Evolutionary conservation across 495 filamentous ascomycete species (phyloP).

Genomic region (Hypoxylon trugodes): DNA sequence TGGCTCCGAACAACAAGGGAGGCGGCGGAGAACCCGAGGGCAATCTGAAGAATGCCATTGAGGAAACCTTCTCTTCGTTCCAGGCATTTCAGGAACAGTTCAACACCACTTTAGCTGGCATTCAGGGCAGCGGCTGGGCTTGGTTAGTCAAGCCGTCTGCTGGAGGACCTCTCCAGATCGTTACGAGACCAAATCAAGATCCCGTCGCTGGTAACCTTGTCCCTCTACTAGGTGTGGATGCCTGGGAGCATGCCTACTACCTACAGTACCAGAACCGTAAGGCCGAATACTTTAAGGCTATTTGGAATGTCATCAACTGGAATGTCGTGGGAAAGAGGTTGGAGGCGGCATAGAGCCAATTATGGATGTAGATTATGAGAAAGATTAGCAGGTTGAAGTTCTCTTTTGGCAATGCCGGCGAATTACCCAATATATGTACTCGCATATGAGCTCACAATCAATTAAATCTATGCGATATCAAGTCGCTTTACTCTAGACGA

Average conservation of each 20-base stretch:
- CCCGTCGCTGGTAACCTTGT: constrained; percentile 79
- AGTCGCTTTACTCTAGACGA: no score
- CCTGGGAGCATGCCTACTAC: constrained; percentile 83
- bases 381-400: no score
- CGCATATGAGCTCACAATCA: no score
- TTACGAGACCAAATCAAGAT: constrained; percentile 85
- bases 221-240: constrained; percentile 86
- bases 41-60: constrained; percentile 69
- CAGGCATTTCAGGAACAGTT: constrained; percentile 81
- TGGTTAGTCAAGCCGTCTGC: constrained; percentile 94
- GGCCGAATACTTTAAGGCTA: constrained; percentile 79
- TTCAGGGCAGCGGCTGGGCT: constrained; percentile 95
- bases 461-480: no score
- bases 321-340: constrained; percentile 90
- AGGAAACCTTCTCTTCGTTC: constrained; percentile 79
- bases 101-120: constrained; percentile 83
- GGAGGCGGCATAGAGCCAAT: constrained; percentile 47
- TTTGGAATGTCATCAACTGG: constrained; percentile 93
- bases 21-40: constrained; percentile 80
- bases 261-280: constrained; percentile 86
- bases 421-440: no score
- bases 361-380: neutral
- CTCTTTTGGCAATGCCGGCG: no score
- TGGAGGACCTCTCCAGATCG: constrained; percentile 76
- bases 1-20: constrained; percentile 73